A percentile compares a stretch with the other conserved stretches of the same genome.
Conservation (phyloP, 257 asterid species). For the Ballota nigra region DNA sequence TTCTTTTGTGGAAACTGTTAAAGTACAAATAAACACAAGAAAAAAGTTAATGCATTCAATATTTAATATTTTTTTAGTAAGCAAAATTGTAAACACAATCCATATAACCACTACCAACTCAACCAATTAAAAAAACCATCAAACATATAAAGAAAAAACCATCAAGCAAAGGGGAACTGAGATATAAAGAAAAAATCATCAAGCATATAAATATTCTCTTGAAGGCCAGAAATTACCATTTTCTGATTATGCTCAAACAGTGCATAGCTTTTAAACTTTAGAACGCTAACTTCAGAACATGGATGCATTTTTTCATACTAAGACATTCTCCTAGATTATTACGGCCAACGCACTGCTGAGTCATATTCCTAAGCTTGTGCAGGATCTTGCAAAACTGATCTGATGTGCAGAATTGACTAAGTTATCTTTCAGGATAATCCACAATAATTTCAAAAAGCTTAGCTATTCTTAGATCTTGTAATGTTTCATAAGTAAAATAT, state of each 20-base stretch:
- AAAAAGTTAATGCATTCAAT: too few species aligned
- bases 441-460: conserved; percentile 97
- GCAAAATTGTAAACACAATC: too few species aligned
- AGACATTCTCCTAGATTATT: neutral
- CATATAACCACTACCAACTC: too few species aligned
- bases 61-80: too few species aligned
- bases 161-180: conserved; percentile 92
- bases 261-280: neutral
- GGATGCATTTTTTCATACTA: neutral
- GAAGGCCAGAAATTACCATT: neutral
- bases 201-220: conserved; percentile 12
- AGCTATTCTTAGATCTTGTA: conserved; percentile 88
- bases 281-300: neutral
- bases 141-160: too few species aligned
- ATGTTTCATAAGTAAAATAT: conserved; percentile 93
- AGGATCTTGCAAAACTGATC: conserved; percentile 11
- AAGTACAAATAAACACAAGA: too few species aligned
- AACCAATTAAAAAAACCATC: too few species aligned
- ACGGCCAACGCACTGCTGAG: conserved; percentile 6
- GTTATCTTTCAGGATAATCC: conserved; percentile 95
- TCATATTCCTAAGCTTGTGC: neutral
- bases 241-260: neutral
- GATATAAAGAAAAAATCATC: conserved; percentile 21
- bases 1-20: too few species aligned
- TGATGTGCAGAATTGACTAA: conserved; percentile 13